Base-by-base conservation (phyloP, 1,139 yeast species). In the Geotrichum candidum region DNA sequence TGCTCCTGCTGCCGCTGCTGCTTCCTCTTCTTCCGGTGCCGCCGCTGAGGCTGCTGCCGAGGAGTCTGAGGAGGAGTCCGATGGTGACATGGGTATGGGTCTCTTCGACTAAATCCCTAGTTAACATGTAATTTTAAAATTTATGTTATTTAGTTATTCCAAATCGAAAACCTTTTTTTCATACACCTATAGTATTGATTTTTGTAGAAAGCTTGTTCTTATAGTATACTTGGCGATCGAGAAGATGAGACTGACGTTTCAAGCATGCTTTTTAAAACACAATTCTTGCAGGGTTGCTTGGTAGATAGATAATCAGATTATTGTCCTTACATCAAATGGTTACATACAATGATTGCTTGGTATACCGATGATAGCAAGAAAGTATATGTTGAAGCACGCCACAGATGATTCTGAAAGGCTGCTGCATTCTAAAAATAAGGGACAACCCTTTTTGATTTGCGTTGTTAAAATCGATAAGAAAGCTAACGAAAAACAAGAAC, bases 71-170 rank as follows among this genome's bases (percentile, higher is more conserved):
- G 95, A 82, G 73, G 89, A 83, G 68, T 85, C 85, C 75, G 92
- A 87, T 73, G 86, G 78, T 69, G 96, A 88, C 84, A 90, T 91
- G 97, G 98, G 97, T 71, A 88, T 92, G 91, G 98, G 97, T 84
- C 86, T 94, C 80, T 92, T 92, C 85, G 98, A 92, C 85, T 94
- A 94, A 85, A 59, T 67, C 38, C 51, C 51, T 51, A 23, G 54
- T 35, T 50, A 55, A 55, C 41, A 41, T 54, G 41, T 62, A 50
- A 53, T 46, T n/a, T 51, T 27, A 25, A 18, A 51, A 35, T 51
- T 4, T 29, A 35, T 56, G 25, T 33, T 48, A 25, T 31, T 50
- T 46, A 22, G 58, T 56, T 48, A 11, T 25, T 50, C 48, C 23
- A 1, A 41, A 13, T 41, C 10, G 2, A 27, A 27, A 27, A 7